Base-by-base conservation (phyloP, 2,329 filamentous ascomycete genomes). In the Colletotrichum theobromicola region DNA sequence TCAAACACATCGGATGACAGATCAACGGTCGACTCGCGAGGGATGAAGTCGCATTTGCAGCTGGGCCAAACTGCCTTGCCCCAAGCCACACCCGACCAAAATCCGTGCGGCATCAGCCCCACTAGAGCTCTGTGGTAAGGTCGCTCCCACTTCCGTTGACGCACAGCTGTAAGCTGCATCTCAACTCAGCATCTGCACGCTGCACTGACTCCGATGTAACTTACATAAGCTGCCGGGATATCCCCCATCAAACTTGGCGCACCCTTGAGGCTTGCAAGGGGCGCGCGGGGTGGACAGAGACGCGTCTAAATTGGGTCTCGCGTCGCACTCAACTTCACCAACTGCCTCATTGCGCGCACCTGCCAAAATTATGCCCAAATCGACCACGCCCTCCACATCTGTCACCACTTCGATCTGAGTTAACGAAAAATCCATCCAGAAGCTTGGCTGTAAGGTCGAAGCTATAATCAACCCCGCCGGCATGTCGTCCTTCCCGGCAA, bases 301-400 rank as follows among this genome's bases (percentile, higher is more conserved):
- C 72, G 72, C 72, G 72, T 74, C 61, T 62, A 62, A 61, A 74
- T 74, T 46, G 28, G 37, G 64, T 26, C 42, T 70, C 72, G 72
- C 67, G 72, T 74, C 24, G 61, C 53, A 60, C 13, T 65, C 28
- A 35, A 30, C 53, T 16, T 55, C 32, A 26, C 42, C 18, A 57
- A 57, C 32, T 15, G 64, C 57, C 24, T n/a, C 26, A 7, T 34
- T 21, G 57, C 26, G 42, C 16, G 18, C 32, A 65, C 42, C 26
- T n/a, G 18, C 42, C 24, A 35, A 63, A 35, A 26, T 58, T 30
- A 62, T 57, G 42, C 15, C n/a, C 32, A 42, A 26, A 28, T 55
- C 37, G 37, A 60, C 32, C 34, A n/a, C n/a, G 53, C n/a, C 67
- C 21, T 62, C 32, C n/a, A 8, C 21, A 26, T 30, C 10, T 62